These are phyloP conservation scores for Phtheirospermum japonicum DNA, from an alignment of 257 asterid genomes.

Conservation along the genomic window DNA sequence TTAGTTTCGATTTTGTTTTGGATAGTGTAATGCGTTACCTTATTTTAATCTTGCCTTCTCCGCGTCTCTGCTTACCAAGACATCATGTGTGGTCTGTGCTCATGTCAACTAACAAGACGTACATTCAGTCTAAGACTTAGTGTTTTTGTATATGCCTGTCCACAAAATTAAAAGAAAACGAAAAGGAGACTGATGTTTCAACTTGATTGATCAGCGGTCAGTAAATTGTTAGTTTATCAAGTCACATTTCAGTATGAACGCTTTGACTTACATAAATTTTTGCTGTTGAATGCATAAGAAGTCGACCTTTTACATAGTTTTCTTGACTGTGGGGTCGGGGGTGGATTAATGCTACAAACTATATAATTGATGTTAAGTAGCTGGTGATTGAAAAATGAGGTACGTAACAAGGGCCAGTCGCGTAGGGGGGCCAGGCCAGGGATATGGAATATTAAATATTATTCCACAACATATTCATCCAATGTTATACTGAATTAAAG, in stretches of 20 bases:
- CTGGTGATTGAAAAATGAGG: slow-evolving; percentile 8
- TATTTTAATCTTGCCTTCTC: slow-evolving; percentile 7
- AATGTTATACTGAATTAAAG: not conserved
- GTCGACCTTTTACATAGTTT: too few species aligned
- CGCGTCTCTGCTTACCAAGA: not conserved
- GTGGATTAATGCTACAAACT: too few species aligned
- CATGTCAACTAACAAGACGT: too few species aligned
- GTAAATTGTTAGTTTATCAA: slow-evolving; percentile 16
- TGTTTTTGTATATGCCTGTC: too few species aligned
- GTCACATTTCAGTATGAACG: slow-evolving; percentile 12
- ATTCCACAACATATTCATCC: slow-evolving; percentile 9
- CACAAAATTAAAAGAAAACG: not conserved
- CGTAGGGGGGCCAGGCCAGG: too few species aligned
- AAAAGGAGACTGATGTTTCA: too few species aligned
- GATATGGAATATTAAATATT: not conserved
- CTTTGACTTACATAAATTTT: slow-evolving; percentile 6
- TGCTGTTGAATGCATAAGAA: slow-evolving; percentile 4
- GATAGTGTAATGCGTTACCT: slow-evolving; percentile 6
- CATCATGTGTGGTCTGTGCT: too few species aligned
- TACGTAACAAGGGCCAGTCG: not conserved
- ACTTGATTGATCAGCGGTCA: slow-evolving; percentile 13
- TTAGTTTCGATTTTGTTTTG: slow-evolving; percentile 15
- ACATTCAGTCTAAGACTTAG: too few species aligned
- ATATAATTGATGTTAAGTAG: too few species aligned
- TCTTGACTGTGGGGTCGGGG: too few species aligned